Conservation (phyloP, 176 grass and related monocot genomes). For the Chloris gayana region DNA sequence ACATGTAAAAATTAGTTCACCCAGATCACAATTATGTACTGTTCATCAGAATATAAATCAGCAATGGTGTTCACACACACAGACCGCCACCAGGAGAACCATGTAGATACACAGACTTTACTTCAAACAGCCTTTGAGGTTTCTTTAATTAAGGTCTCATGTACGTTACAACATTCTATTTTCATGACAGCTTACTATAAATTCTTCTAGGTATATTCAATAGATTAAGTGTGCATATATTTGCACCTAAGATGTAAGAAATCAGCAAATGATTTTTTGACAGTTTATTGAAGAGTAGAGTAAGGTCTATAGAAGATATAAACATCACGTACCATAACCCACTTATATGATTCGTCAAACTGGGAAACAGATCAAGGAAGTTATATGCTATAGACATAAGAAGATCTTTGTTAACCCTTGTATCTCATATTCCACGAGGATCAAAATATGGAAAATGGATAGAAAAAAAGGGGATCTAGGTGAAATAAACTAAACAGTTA, state of each 20-base stretch:
- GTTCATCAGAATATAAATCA: neutral
- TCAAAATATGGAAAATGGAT: neutral
- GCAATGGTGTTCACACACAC: neutral
- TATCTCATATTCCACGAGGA: slow-evolving; percentile 30
- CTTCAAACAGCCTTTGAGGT: neutral
- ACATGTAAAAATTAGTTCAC: slow-evolving; percentile 15
- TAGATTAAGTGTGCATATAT: slow-evolving; percentile 5
- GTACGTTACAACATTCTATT: neutral
- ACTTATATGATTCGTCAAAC: slow-evolving; percentile 1
- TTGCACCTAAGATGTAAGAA: neutral
- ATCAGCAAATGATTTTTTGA: neutral
- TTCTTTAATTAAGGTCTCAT: neutral
- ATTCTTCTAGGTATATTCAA: neutral
- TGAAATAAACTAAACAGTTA: neutral
- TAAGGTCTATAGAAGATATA: slow-evolving; percentile 1
- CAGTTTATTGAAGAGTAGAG: too few species aligned
- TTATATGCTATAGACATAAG: neutral
- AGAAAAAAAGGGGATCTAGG: neutral
- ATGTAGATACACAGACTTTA: neutral
- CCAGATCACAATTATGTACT: neutral
- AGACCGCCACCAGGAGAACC: neutral
- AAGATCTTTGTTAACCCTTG: slow-evolving; percentile 5
- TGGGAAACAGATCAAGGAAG: neutral
- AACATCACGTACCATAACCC: neutral
- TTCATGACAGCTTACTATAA: neutral